These are phyloP conservation scores for Sordariomycetes sp. DNA, from an alignment of 2,329 filamentous ascomycete genomes.

Conservation along the genomic window DNA sequence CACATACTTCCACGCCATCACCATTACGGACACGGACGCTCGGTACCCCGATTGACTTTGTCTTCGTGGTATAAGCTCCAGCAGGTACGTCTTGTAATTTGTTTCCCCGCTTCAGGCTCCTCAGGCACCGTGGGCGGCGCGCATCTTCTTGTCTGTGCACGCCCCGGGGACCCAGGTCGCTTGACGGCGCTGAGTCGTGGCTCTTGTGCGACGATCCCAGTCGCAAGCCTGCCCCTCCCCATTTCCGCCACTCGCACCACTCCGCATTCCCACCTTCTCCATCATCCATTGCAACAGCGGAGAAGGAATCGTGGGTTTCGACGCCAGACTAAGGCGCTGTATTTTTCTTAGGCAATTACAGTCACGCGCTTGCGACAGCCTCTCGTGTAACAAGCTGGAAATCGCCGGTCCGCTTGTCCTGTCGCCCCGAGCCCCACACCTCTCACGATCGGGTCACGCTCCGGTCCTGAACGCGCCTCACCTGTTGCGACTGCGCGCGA, in stretches of 20 bases:
- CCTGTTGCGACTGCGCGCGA: neutral
- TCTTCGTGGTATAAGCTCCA: neutral
- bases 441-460: neutral
- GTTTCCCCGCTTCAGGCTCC: neutral
- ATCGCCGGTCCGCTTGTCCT: neutral
- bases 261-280: neutral
- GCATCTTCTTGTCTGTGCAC: neutral
- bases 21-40: neutral
- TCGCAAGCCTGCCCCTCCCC: neutral
- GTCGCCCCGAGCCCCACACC: neutral
- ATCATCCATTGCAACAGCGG: neutral
- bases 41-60: neutral
- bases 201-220: neutral
- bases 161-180: neutral
- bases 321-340: neutral
- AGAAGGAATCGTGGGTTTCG: neutral
- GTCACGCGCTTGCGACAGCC: neutral
- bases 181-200: neutral
- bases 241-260: neutral
- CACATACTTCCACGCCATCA: neutral
- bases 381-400: neutral
- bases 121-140: neutral
- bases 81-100: neutral
- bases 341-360: neutral
- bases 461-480: neutral